phyloP scores from a whole-genome alignment of 805 yeast genomes.

The Clavispora fructus region DNA sequence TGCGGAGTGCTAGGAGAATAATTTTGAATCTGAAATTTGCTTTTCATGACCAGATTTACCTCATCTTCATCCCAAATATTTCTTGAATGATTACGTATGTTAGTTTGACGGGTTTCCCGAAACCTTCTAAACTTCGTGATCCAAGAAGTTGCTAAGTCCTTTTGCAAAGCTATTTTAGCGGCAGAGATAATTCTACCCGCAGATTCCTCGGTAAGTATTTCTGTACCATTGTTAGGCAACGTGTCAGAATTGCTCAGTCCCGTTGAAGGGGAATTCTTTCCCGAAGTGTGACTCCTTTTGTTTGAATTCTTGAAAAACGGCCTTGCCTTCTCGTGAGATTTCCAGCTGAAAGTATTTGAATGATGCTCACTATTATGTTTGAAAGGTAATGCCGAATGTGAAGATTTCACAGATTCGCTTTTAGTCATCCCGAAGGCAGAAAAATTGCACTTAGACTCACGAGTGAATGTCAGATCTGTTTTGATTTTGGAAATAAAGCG shows the following conservation, averaged over 20 bases:
- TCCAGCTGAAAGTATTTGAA: neutral
- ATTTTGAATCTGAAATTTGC: slow-evolving; percentile 31
- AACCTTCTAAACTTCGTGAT: slow-evolving; percentile 25
- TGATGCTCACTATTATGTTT: neutral
- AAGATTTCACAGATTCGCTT: neutral
- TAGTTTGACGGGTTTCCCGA: neutral
- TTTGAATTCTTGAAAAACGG: neutral
- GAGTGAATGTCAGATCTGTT: neutral
- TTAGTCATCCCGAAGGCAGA: neutral
- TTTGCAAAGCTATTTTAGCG: slow-evolving; percentile 23
- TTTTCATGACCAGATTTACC: slow-evolving; percentile 23
- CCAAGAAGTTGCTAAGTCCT: slow-evolving; percentile 32
- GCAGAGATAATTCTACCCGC: slow-evolving; percentile 21
- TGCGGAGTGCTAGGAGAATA: slow-evolving; percentile 31
- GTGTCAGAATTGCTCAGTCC: neutral
- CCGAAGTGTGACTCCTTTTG: neutral
- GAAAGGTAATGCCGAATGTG: neutral
- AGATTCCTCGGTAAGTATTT: slow-evolving; percentile 16
- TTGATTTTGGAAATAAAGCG: neutral
- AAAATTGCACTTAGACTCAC: neutral
- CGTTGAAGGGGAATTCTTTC: neutral
- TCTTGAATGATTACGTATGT: slow-evolving; percentile 10
- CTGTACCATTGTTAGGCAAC: neutral
- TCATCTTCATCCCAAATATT: slow-evolving; percentile 33
- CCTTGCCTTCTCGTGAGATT: neutral